phyloP scores from a whole-genome alignment of 2,329 filamentous ascomycete genomes.

The Beauveria varroae region DNA sequence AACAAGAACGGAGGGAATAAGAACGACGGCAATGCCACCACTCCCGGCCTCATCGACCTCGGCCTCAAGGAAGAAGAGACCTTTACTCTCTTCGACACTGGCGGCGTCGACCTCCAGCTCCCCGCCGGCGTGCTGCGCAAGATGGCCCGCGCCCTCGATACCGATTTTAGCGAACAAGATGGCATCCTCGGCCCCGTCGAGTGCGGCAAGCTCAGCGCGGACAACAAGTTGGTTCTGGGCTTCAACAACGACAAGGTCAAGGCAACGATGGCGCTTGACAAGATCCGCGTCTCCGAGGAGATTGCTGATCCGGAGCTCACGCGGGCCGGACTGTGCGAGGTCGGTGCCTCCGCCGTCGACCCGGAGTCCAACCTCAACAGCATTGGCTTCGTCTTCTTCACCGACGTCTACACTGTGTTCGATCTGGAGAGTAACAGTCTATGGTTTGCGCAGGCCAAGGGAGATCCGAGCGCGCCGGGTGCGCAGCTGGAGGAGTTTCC shows the following conservation, averaged over 20 bases:
- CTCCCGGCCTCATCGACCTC: neutral
- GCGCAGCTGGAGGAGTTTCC: slow-evolving; percentile 8
- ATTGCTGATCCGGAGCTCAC: neutral
- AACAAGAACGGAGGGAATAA: neutral
- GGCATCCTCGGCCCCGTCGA: neutral
- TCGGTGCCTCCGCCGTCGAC: neutral
- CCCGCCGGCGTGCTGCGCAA: neutral
- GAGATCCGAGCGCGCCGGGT: neutral
- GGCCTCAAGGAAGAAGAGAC: neutral
- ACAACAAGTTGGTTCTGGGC: slow-evolving; percentile 4
- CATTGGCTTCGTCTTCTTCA: neutral
- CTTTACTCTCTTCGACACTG: neutral
- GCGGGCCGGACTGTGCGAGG: neutral
- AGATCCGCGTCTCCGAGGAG: neutral
- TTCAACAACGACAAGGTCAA: neutral
- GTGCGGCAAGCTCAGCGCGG: neutral
- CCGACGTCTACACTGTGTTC: slow-evolving; percentile 6
- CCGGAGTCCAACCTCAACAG: neutral
- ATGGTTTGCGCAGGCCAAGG: slow-evolving; percentile 9
- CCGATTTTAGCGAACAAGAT: neutral
- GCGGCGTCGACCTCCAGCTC: neutral
- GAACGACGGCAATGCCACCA: neutral
- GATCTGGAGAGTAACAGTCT: slow-evolving; percentile 6
- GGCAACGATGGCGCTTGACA: neutral
- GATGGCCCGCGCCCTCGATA: neutral